Base-by-base conservation (phyloP, 305 asterid genomes). In the Stenogyne calaminthoides region DNA sequence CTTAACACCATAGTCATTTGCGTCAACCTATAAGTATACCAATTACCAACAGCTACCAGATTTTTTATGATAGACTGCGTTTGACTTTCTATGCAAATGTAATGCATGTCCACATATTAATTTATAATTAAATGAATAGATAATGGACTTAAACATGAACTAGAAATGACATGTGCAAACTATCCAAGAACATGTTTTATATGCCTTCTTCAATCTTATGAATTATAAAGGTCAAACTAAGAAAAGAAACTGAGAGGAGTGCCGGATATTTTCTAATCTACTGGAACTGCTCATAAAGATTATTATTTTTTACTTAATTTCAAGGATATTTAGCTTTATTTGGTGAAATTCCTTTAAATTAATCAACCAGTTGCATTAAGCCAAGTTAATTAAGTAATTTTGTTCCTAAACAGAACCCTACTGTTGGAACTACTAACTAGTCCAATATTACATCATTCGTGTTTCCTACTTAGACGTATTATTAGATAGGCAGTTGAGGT, bases 11-110 rank as follows among this genome's bases (percentile, higher is more conserved):
- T 27, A 40, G 20, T 54, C 39, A 64, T 70, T 44, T 42, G 25
- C 67, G 34, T 67, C 55, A 71, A 49, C 67, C 65, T 46, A 67
- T 37, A 14, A 34, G n/a, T n/a, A 63, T 64, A 52, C 52, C n/a
- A n/a, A n/a, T n/a, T n/a, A n/a, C n/a, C 70, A 74, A 62, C 25
- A 61, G 14, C 64, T 47, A 9, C 15, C n/a, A 49, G 7, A 37
- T 7, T 44, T 47, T 40, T 40, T 10, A 64, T 20, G 18, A 64
- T 39, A 18, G 52, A 25, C 59, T 34, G 55, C 65, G 14, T 55
- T 59, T 19, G 20, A 60, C 19, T 74, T 55, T 14, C 59, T 54
- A 8, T 37, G 62, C 42, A 57, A 55, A 29, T 36, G 47, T 18
- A 57, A 12, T 22, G 16, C 56, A 49, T 55, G 34, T 55, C 60